A percentile compares a stretch with the other conserved stretches of the same genome.
Conservation (phyloP, 768 basidiomycete species). For the Pleurotus sapidus region DNA sequence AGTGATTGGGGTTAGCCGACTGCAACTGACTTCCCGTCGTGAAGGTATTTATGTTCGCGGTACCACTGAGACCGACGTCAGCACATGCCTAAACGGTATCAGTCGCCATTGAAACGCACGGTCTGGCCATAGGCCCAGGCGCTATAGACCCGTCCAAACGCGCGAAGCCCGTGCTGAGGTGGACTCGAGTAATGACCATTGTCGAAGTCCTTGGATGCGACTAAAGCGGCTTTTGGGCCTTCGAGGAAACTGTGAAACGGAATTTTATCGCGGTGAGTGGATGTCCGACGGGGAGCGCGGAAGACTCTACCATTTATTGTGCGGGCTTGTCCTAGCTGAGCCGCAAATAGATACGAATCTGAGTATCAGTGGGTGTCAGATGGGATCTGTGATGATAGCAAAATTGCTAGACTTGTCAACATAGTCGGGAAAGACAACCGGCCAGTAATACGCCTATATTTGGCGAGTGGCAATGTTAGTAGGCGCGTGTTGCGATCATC, state of each 20-base stretch:
- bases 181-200: slow-evolving; percentile 46
- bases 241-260: slow-evolving; percentile 47
- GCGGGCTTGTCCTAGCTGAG: slow-evolving; percentile 52
- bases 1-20: too few species aligned
- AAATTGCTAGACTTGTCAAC: slow-evolving; percentile 39
- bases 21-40: slow-evolving; percentile 33
- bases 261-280: neutral
- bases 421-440: slow-evolving; percentile 52
- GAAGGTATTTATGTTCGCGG: slow-evolving; percentile 42
- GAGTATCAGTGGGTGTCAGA: neutral
- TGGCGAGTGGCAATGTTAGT: neutral
- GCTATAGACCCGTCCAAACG: slow-evolving; percentile 53
- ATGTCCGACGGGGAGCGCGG: neutral
- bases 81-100: neutral
- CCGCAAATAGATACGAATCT: slow-evolving; percentile 53
- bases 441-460: slow-evolving; percentile 52
- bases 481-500: neutral
- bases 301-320: slow-evolving; percentile 47
- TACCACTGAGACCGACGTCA: slow-evolving; percentile 42
- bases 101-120: slow-evolving; percentile 23
- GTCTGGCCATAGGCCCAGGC: slow-evolving; percentile 61
- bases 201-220: slow-evolving; percentile 53
- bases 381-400: neutral
- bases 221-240: slow-evolving; percentile 53
- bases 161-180: slow-evolving; percentile 49